Conservation (phyloP, 2,329 filamentous ascomycete species). For the Nigrograna mackinnonii region DNA sequence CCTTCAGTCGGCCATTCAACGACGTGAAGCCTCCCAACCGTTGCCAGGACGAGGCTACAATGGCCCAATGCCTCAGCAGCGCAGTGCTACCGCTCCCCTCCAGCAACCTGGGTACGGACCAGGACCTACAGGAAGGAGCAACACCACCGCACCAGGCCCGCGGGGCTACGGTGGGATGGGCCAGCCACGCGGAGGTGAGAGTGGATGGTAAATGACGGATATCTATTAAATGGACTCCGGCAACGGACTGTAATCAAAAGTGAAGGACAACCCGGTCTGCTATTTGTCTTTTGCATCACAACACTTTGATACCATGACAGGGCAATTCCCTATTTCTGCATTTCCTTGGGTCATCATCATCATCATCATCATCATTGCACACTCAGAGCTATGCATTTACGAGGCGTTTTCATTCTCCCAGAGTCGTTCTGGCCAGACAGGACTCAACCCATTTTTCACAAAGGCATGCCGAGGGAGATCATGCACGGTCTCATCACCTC, state of each 20-base stretch:
- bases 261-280: background rate
- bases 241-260: too few relatives aligned
- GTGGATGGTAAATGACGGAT: background rate
- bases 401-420: too few relatives aligned
- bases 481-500: too few relatives aligned
- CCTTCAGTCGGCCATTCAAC: conserved; percentile 40
- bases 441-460: too few relatives aligned
- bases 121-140: conserved; percentile 17
- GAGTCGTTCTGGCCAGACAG: too few relatives aligned
- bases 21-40: conserved; percentile 37
- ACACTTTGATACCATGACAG: background rate
- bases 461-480: too few relatives aligned
- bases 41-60: conserved; percentile 30
- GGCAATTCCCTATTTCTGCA: background rate
- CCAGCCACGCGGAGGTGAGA: conserved; percentile 9
- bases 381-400: background rate
- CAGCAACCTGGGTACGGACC: conserved; percentile 30
- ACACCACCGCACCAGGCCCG: conserved; percentile 17
- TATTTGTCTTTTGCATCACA: background rate
- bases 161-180: conserved; percentile 23
- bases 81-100: conserved; percentile 38
- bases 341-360: background rate
- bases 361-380: background rate
- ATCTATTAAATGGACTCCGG: background rate
- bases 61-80: conserved; percentile 27